Evolutionary conservation across 805 yeast genomes (phyloP), one percentile per base, ranked within the genome.

Genomic region (Candida krabiensis): DNA sequence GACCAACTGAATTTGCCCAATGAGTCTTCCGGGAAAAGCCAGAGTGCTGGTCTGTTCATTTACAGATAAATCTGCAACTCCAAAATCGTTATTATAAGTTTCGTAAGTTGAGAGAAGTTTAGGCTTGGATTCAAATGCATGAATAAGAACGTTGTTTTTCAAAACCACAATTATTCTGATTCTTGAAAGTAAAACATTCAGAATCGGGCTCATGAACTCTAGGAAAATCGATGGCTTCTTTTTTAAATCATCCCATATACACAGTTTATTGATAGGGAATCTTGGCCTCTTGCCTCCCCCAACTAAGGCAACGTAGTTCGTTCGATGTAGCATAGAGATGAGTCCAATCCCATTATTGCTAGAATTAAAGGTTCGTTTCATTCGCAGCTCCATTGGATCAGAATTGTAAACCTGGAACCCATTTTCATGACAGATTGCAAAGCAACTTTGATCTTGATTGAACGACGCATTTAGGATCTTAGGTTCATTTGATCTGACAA

Each of bases 231-330:
- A 83, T 19, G 81, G 80, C 48, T 80, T 80, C 46, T 82, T 75
- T 61, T 86, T 86, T 43, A 86, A 61, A 58, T 91, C 98, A 62
- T 91, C 97, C 96, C 96, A 93, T 13, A 91, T 81, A 24, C 88
- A 73, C 26, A 89, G 75, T 58, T 85, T 86, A 63, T 86, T 87
- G 49, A 77, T 71, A 1, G 96, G 85, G 53, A 79, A 86, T 44
- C 77, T 72, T 16, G 96, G 96, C 41, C 73, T 73, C 45, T 74
- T 71, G 1, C 96, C 96, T 13, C 96, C 96, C 1, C 97, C 96
- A 0, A 89, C 86, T 29, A 93, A 64, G 1, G 91, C 96, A 37
- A 91, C 71, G 57, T 89, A 90, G 63, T 91, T 91, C 0, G 97
- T 89, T 29, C 96, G 75, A 58, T 88, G 86, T 5, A 91, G 79